Percentiles rank a stretch among this genome's conserved stretches.
phyloP scores from a whole-genome alignment of 108 stramenopile species.

The Skeletonema costatum region DNA sequence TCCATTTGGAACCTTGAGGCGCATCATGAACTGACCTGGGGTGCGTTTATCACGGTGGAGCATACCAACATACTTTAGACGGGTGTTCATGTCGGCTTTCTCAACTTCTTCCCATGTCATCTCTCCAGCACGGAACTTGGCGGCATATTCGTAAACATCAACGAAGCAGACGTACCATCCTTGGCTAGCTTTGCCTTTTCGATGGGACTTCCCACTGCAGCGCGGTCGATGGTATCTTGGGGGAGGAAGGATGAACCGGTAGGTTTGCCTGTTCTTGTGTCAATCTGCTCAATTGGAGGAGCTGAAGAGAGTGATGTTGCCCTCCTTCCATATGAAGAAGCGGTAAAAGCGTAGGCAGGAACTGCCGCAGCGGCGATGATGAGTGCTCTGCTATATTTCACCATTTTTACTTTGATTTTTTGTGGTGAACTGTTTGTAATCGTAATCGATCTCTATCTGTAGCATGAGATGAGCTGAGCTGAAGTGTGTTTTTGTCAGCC shows the following conservation, averaged over 20 bases:
- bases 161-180: slow-evolving; percentile 83
- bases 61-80: slow-evolving; percentile 93
- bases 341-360: background rate
- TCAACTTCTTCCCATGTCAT: slow-evolving; percentile 91
- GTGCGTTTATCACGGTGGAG: slow-evolving; percentile 92
- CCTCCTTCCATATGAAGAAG: background rate
- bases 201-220: slow-evolving; percentile 65
- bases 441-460: background rate
- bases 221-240: slow-evolving; percentile 68
- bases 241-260: slow-evolving; percentile 83
- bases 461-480: background rate
- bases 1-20: slow-evolving; percentile 92
- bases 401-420: background rate
- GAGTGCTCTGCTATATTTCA: background rate
- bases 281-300: slow-evolving; percentile 16
- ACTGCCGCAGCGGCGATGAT: background rate
- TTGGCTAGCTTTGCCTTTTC: slow-evolving; percentile 85
- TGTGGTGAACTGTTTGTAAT: background rate
- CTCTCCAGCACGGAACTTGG: slow-evolving; percentile 79
- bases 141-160: slow-evolving; percentile 88
- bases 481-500: no score
- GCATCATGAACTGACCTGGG: slow-evolving; percentile 96
- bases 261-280: slow-evolving; percentile 59
- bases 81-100: slow-evolving; percentile 80
- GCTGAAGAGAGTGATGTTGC: background rate